These are phyloP conservation scores for Coemansia sp. DNA, from an alignment of 192 early-diverging fungal species.

Conservation along the genomic window DNA sequence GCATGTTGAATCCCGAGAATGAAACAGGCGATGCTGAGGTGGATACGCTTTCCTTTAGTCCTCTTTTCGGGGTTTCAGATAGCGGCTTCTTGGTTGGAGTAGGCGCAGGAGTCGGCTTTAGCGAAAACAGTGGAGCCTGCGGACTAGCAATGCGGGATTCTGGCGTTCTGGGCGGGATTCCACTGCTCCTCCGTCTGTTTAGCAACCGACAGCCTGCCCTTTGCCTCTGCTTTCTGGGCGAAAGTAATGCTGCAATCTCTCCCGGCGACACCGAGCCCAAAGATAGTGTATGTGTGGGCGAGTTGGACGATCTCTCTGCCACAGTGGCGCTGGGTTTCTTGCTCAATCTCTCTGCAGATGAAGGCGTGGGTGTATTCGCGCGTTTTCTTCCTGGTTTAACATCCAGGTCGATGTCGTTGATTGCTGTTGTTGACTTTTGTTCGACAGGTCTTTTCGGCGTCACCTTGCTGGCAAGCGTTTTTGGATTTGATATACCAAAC, in stretches of 20 bases:
- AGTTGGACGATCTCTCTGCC: background rate
- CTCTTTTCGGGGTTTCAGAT: background rate
- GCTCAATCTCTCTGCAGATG: background rate
- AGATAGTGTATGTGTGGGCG: background rate
- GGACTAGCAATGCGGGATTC: constrained; percentile 37
- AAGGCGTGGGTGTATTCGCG: background rate
- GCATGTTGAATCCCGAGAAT: constrained; percentile 9
- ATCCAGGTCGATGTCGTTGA: background rate
- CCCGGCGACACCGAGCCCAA: constrained; percentile 24
- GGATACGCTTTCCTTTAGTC: background rate
- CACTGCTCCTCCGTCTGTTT: constrained; percentile 11
- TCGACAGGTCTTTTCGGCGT: background rate
- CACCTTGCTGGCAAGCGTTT: background rate
- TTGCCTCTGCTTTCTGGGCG: constrained; percentile 15
- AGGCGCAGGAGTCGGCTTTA: background rate
- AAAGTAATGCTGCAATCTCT: constrained; percentile 39
- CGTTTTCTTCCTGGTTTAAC: background rate
- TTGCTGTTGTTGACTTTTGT: background rate
- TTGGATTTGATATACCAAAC: constrained; percentile 20
- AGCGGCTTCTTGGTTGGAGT: background rate
- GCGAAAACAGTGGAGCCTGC: background rate
- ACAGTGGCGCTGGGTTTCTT: background rate
- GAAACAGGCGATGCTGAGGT: constrained; percentile 3
- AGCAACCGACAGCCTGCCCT: background rate
- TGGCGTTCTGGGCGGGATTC: constrained; percentile 29